A percentile compares a stretch with the other conserved stretches of the same genome.
These are phyloP conservation scores for Podila epicladia DNA, from an alignment of 192 early-diverging fungal genomes.

Conservation along the genomic window DNA sequence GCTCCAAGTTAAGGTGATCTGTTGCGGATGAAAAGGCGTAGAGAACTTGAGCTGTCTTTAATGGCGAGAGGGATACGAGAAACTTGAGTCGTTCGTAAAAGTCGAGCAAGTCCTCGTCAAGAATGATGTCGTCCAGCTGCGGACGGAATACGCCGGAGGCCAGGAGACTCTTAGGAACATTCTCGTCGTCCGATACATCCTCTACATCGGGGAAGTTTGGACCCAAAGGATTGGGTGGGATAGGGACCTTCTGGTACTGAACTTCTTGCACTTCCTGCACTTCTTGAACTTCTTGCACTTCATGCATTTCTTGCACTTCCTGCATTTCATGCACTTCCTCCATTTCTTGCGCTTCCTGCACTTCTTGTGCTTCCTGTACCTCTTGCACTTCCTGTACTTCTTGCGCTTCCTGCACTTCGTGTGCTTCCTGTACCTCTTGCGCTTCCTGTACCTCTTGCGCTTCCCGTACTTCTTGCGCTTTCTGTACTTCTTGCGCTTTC, in stretches of 20 bases:
- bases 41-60: slow-evolving; percentile 47
- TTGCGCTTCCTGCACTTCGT: neutral
- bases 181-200: slow-evolving; percentile 11
- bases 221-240: neutral
- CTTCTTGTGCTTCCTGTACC: neutral
- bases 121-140: slow-evolving; percentile 39
- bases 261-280: neutral
- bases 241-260: too few relatives aligned
- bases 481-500: neutral
- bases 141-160: slow-evolving; percentile 37
- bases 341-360: neutral
- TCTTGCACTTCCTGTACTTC: neutral
- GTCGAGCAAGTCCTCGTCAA: slow-evolving; percentile 44
- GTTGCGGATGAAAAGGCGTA: slow-evolving; percentile 45
- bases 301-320: neutral
- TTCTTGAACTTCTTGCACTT: neutral
- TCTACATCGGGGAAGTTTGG: slow-evolving; percentile 1
- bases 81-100: slow-evolving; percentile 49
- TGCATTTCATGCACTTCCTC: neutral
- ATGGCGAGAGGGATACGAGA: slow-evolving; percentile 41
- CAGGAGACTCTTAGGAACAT: neutral
- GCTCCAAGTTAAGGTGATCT: slow-evolving; percentile 31
- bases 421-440: neutral
- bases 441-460: neutral
- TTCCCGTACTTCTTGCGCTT: neutral